A percentile compares a stretch with the other conserved stretches of the same genome.
Conservation (phyloP, 1,139 yeast species). For the Debaryomycetaceae sp. region DNA sequence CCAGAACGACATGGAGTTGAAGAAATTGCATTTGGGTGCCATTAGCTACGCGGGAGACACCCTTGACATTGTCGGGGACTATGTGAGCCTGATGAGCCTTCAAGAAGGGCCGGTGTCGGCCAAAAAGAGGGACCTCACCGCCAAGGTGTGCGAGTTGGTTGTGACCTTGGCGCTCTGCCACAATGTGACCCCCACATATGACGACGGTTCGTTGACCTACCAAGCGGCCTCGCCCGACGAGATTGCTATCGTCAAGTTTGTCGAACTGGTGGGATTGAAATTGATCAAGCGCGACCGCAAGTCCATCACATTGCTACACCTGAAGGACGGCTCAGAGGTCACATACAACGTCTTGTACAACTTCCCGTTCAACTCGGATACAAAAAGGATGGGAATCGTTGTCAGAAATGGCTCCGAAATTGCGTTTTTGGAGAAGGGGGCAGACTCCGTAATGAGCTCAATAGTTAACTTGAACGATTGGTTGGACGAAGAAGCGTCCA, state of each 20-base stretch:
- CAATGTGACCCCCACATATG: conserved; percentile 82
- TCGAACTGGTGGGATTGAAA: conserved; percentile 79
- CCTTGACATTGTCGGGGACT: conserved; percentile 79
- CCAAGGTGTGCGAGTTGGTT: conserved; percentile 74
- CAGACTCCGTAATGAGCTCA: conserved; percentile 89
- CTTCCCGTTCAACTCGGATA: conserved; percentile 93
- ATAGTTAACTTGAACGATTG: conserved; percentile 88
- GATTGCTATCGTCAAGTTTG: conserved; percentile 91
- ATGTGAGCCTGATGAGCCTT: conserved; percentile 36
- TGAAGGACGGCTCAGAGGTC: conserved; percentile 48
- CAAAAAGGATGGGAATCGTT: conserved; percentile 94
- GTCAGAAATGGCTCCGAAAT: conserved; percentile 63
- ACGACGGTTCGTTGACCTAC: conserved; percentile 61
- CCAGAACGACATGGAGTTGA: conserved; percentile 97
- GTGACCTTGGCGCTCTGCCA: conserved; percentile 88
- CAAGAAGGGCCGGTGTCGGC: background rate
- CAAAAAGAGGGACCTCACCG: conserved; percentile 55
- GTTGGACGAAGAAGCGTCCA: conserved; percentile 96
- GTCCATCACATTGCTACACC: conserved; percentile 64
- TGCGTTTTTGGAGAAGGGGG: conserved; percentile 91
- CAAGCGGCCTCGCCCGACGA: conserved; percentile 99
- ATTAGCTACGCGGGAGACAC: conserved; percentile 92
- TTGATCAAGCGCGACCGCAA: conserved; percentile 78
- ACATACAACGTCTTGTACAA: conserved; percentile 70
- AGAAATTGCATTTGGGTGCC: conserved; percentile 85